Evolutionary conservation across 148 eudicot genomes (phyloP).

Genomic region (Cornus kousa): DNA sequence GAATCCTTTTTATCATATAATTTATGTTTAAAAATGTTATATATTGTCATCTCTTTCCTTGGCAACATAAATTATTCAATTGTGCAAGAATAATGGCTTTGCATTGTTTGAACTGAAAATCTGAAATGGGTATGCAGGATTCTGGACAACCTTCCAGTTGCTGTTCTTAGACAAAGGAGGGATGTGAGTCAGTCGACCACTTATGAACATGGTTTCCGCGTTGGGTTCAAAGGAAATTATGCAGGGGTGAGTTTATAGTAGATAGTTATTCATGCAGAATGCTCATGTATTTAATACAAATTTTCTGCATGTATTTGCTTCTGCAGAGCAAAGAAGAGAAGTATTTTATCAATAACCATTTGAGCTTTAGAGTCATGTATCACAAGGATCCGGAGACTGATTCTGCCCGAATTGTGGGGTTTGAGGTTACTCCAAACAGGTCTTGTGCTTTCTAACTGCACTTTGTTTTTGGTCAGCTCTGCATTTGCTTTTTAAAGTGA

Average conservation of each 20-base stretch:
- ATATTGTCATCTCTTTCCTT: neutral
- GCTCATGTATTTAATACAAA: neutral
- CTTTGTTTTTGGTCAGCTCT: neutral
- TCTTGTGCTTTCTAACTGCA: neutral
- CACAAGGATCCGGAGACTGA: conserved; percentile 14
- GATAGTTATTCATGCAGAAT: neutral
- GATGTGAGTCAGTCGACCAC: neutral
- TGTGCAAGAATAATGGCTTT: neutral
- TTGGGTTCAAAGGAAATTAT: conserved; percentile 13
- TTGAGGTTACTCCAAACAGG: conserved; percentile 14
- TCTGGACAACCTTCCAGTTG: conserved; percentile 15
- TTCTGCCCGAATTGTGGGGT: conserved; percentile 12
- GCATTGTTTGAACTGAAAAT: neutral
- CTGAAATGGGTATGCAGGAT: conserved; percentile 11
- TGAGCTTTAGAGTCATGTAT: conserved; percentile 13
- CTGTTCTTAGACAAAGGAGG: conserved; percentile 7
- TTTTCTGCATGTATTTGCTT: neutral
- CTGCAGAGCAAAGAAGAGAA: conserved; percentile 18
- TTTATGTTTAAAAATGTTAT: too few species aligned
- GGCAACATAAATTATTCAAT: neutral
- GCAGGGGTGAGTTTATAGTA: conserved; percentile 7
- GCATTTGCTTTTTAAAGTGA: neutral
- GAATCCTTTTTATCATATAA: neutral
- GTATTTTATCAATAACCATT: conserved; percentile 15
- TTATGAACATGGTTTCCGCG: conserved; percentile 16